phyloP scores from a whole-genome alignment of 2,329 filamentous ascomycete genomes.

The Fusarium tupiense region DNA sequence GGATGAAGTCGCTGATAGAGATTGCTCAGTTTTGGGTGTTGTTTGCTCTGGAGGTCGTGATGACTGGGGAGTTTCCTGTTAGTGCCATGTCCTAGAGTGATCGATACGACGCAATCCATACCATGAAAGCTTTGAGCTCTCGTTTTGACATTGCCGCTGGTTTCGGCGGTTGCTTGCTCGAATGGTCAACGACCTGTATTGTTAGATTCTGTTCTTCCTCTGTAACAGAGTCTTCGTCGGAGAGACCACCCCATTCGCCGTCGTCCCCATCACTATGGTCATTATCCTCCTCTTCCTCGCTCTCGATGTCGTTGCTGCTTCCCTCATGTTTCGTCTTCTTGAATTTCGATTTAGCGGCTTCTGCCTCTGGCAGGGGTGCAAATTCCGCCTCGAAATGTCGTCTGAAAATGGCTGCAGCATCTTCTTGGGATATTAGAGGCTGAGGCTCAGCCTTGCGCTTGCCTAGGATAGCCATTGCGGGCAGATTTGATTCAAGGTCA shows the following conservation, averaged over 20 bases:
- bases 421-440: slow-evolving; percentile 53
- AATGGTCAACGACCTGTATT: slow-evolving; percentile 73
- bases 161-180: slow-evolving; percentile 51
- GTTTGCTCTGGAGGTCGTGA: slow-evolving; percentile 59
- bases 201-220: slow-evolving; percentile 41
- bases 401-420: slow-evolving; percentile 79
- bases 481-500: neutral
- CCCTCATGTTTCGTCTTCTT: slow-evolving; percentile 42
- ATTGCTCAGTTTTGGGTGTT: slow-evolving; percentile 24
- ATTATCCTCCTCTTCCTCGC: slow-evolving; percentile 49
- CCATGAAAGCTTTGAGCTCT: slow-evolving; percentile 84
- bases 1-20: slow-evolving; percentile 37
- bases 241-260: slow-evolving; percentile 44
- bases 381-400: slow-evolving; percentile 91
- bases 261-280: slow-evolving; percentile 37
- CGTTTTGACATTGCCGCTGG: slow-evolving; percentile 66
- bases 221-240: slow-evolving; percentile 35
- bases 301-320: slow-evolving; percentile 40
- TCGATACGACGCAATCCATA: slow-evolving; percentile 32
- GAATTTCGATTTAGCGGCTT: slow-evolving; percentile 41
- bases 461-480: slow-evolving; percentile 56
- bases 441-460: slow-evolving; percentile 57
- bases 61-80: slow-evolving; percentile 47
- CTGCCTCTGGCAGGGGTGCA: slow-evolving; percentile 67
- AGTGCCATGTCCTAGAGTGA: neutral